phyloP scores from a whole-genome alignment of 1,284 basidiomycete species.

The Cutaneotrichosporon cutaneum region DNA sequence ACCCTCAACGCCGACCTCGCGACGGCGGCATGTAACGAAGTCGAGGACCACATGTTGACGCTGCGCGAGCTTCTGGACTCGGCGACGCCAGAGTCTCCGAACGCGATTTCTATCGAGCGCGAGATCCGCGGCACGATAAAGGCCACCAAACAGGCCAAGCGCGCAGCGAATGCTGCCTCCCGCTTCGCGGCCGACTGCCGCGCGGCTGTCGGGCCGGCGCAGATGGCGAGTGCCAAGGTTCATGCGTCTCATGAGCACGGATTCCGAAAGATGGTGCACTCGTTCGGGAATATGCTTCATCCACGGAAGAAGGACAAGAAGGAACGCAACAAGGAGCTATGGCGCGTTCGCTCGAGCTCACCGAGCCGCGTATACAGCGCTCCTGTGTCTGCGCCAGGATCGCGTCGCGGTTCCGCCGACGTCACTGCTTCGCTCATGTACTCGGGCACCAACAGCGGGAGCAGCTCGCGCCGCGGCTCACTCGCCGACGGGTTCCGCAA shows the following conservation, averaged over 20 bases:
- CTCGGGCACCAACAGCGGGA: background rate
- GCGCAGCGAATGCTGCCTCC: conserved; percentile 1
- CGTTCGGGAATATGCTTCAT: conserved; percentile 3
- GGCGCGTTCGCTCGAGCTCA: background rate
- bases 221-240: background rate
- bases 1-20: conserved; percentile 8
- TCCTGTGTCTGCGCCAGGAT: background rate
- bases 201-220: background rate
- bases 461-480: background rate
- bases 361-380: background rate
- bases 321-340: background rate
- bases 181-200: conserved; percentile 10
- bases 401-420: background rate
- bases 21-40: conserved; percentile 1
- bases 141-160: conserved; percentile 5
- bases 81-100: background rate
- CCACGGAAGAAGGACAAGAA: background rate
- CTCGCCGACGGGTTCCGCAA: background rate
- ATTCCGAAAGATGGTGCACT: conserved; percentile 2
- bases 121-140: background rate
- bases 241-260: background rate
- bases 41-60: background rate
- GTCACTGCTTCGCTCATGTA: background rate
- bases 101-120: background rate
- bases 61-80: background rate